phyloP scores from a whole-genome alignment of 257 asterid genomes.

The Solanum bulbocastanum region DNA sequence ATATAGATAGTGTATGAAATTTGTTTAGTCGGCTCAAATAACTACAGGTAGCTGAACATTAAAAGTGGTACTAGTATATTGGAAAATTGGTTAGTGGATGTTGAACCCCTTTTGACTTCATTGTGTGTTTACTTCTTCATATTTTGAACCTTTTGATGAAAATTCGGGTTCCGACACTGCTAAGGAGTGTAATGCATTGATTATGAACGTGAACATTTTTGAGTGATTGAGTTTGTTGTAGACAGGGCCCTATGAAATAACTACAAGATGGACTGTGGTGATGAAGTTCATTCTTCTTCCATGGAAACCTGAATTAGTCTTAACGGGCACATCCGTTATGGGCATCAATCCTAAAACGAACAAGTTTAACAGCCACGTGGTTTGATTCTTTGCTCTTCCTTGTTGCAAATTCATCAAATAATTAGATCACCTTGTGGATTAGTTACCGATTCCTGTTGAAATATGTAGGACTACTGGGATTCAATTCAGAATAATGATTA shows the following conservation, averaged over 20 bases:
- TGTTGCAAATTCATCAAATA: background rate
- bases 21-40: background rate
- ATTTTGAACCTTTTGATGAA: background rate
- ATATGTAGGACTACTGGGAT: constrained; percentile 82
- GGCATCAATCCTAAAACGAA: constrained; percentile 61
- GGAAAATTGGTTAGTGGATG: background rate
- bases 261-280: constrained; percentile 92
- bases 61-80: background rate
- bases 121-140: background rate
- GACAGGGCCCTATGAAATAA: constrained; percentile 89
- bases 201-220: background rate
- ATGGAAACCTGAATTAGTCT: constrained; percentile 80
- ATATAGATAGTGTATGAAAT: background rate
- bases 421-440: background rate
- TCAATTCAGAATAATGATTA: constrained; percentile 64
- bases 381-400: constrained; percentile 18
- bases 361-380: constrained; percentile 84
- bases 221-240: constrained; percentile 32
- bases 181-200: background rate
- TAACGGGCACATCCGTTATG: constrained; percentile 94
- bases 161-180: background rate
- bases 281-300: constrained; percentile 69
- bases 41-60: background rate
- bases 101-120: background rate
- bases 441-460: background rate